phyloP scores from a whole-genome alignment of 2,329 filamentous ascomycete genomes.

The Ascochyta viciae-villosae region DNA sequence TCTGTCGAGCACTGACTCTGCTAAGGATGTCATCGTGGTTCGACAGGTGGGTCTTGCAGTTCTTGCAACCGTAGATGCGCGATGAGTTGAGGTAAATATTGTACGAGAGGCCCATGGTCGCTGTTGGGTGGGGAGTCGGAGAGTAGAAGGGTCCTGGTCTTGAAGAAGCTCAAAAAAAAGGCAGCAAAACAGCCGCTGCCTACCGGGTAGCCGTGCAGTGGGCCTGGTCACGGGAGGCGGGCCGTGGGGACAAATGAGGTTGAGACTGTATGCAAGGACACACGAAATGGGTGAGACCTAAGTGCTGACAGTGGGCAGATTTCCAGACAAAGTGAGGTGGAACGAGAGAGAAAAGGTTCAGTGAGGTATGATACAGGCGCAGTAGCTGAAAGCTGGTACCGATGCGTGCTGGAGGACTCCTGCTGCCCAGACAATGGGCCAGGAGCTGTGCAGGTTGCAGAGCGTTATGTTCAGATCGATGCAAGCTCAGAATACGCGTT shows the following conservation, averaged over 20 bases:
- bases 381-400: not conserved
- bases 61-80: constrained; percentile 89
- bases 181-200: not conserved
- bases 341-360: not conserved
- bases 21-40: constrained; percentile 97
- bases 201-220: constrained; percentile 5
- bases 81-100: constrained; percentile 87
- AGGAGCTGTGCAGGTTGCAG: not conserved
- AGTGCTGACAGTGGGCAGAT: no score
- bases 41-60: constrained; percentile 93
- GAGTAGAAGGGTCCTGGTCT: not conserved
- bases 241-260: constrained; percentile 5
- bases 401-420: not conserved
- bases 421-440: not conserved
- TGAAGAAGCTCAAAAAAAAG: not conserved
- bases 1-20: constrained; percentile 65
- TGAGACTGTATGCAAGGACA: not conserved
- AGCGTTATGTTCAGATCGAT: not conserved
- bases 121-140: not conserved
- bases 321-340: not conserved
- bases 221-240: constrained; percentile 6
- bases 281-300: no score
- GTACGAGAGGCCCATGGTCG: constrained; percentile 82
- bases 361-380: not conserved
- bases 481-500: not conserved